Conservation (phyloP, 1,284 basidiomycete genomes). For the Apiotrichum porosum region DNA sequence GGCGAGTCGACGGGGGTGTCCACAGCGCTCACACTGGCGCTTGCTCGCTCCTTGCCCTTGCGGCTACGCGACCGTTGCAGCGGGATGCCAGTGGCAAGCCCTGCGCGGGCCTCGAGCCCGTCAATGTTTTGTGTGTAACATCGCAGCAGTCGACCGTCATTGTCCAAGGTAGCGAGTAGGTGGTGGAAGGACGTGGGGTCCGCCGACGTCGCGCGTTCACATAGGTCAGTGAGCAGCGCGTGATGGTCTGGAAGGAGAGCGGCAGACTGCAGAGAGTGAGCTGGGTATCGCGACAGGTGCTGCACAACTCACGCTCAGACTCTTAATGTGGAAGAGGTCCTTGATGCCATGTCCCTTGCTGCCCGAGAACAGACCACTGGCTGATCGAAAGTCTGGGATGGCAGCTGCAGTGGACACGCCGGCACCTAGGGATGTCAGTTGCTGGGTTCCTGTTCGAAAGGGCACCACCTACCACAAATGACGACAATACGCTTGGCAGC, state of each 20-base stretch:
- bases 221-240: slow-evolving; percentile 72
- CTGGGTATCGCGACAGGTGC: too few species aligned
- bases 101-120: slow-evolving; percentile 76
- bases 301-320: slow-evolving; percentile 66
- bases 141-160: slow-evolving; percentile 69
- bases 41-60: slow-evolving; percentile 2
- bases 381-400: slow-evolving; percentile 87
- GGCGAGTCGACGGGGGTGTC: neutral
- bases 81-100: slow-evolving; percentile 55
- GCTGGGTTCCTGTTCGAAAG: neutral
- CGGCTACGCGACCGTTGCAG: neutral
- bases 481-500: slow-evolving; percentile 78
- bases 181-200: slow-evolving; percentile 78
- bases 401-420: slow-evolving; percentile 86
- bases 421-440: slow-evolving; percentile 59
- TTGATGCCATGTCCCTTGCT: slow-evolving; percentile 70
- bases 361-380: slow-evolving; percentile 69
- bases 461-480: slow-evolving; percentile 64
- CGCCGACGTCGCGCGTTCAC: slow-evolving; percentile 66
- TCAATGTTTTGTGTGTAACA: slow-evolving; percentile 97
- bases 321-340: slow-evolving; percentile 85
- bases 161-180: slow-evolving; percentile 68
- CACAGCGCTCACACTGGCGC: slow-evolving; percentile 6
- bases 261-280: slow-evolving; percentile 31
- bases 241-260: slow-evolving; percentile 66